Conservation (phyloP, 352 stramenopile species). For the Globisporangium okanoganense region DNA sequence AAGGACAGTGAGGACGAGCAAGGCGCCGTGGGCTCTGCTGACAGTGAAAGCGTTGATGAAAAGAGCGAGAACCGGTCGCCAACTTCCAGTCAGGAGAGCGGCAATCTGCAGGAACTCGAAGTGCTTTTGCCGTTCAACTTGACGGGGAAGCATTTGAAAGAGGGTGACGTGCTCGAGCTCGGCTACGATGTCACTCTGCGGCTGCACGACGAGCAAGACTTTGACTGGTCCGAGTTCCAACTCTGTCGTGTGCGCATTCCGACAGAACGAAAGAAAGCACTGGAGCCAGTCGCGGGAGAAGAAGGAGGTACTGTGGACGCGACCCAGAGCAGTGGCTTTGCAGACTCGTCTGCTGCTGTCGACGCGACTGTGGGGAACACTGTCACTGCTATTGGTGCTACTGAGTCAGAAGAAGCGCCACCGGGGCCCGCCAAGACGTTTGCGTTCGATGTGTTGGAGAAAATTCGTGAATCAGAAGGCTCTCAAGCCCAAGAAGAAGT, state of each 20-base stretch:
- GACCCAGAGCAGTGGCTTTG: background rate
- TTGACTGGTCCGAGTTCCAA: slow-evolving; percentile 49
- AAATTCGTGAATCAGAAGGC: slow-evolving; percentile 1
- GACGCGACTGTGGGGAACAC: slow-evolving; percentile 9
- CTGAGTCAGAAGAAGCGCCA: background rate
- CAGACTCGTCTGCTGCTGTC: background rate
- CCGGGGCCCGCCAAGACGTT: slow-evolving; percentile 13
- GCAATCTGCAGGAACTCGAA: slow-evolving; percentile 26
- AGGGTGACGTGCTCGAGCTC: slow-evolving; percentile 49
- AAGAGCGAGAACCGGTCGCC: background rate
- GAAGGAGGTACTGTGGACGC: background rate
- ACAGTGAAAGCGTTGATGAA: background rate
- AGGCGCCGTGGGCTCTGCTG: background rate
- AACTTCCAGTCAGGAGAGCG: background rate
- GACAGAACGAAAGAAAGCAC: slow-evolving; percentile 14
- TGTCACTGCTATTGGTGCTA: background rate
- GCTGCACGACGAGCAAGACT: slow-evolving; percentile 46
- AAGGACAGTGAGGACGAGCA: background rate
- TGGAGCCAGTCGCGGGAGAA: background rate
- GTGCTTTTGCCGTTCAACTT: slow-evolving; percentile 70
- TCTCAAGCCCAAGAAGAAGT: slow-evolving; percentile 1
- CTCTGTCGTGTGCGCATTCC: slow-evolving; percentile 46
- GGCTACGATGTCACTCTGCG: slow-evolving; percentile 45
- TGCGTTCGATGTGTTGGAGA: slow-evolving; percentile 21
- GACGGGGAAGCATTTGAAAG: slow-evolving; percentile 54